Base-by-base conservation (phyloP, 163 green algal genomes). In the Prototheca stagnorum region DNA sequence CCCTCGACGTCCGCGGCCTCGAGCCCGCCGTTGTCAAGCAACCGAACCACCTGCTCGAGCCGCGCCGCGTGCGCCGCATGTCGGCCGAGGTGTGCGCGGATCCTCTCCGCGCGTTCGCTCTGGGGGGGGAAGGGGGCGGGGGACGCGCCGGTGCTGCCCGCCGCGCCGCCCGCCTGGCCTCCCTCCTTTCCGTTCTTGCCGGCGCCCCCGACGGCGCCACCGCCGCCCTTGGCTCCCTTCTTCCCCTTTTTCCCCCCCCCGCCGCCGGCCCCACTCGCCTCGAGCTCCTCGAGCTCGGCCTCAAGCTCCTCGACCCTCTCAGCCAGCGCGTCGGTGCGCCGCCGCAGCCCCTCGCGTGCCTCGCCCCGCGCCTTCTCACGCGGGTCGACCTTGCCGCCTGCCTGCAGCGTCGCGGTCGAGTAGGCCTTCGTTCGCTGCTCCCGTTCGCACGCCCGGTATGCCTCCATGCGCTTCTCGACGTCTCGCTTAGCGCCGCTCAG, bases 381-480 rank as follows among this genome's bases (percentile, higher is more conserved):
- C 12, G 89, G 86, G 55, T 97, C 88, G 23, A 76, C 34, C 47
- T 73, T 79, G 5, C 70, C 48, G 4, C 44, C 50, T 12, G 78
- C 74, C n/a, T 55, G 70, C 15, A 95, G 66, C 1, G 81, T 84
- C 44, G 88, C 78, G 60, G 91, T 92, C 42, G 54, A 79, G 67
- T 92, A 95, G 2, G 78, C 74, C 57, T 96, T 96, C 25, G 83
- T 92, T 59, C 96, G 96, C 19, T 81, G 80, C 62, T 96, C 88
- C 58, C 90, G 92, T 56, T 97, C 88, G 46, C 80, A 91, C 6
- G 84, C 67, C 56, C 97, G 97, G 70, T 96, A 98, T 3, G 75
- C 57, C 62, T 98, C 89, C 89, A 98, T 98, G 51, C 95, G 74
- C 37, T 75, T 67, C 62, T 98, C 89, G 35, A 98, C 92, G 21